These are phyloP conservation scores for Rhamnella rubrinervis DNA, from an alignment of 331 rosid species.

Conservation along the genomic window DNA sequence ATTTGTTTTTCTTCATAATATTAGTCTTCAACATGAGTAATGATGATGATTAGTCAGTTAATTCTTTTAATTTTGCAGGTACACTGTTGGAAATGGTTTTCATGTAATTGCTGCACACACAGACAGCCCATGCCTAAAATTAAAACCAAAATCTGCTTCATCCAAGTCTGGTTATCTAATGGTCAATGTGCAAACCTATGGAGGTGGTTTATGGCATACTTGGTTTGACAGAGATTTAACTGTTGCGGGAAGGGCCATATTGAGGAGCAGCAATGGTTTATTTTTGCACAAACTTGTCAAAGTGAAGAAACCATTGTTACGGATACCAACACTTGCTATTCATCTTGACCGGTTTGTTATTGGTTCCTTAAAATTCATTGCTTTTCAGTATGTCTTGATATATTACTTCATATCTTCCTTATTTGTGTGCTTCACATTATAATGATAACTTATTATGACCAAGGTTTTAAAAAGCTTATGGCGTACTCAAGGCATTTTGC, in stretches of 20 bases:
- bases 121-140: conserved; percentile 88
- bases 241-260: conserved; percentile 90
- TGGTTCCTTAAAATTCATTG: background rate
- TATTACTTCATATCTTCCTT: background rate
- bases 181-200: conserved; percentile 94
- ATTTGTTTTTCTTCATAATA: background rate
- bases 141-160: conserved; percentile 83
- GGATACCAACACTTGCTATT: conserved; percentile 94
- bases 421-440: background rate
- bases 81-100: conserved; percentile 68
- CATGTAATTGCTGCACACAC: conserved; percentile 96
- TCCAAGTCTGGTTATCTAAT: conserved; percentile 63
- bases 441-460: background rate
- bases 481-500: too few relatives aligned
- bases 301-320: conserved; percentile 75
- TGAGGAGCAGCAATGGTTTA: conserved; percentile 45
- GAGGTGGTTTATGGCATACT: conserved; percentile 90
- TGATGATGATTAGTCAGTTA: conserved; percentile 14
- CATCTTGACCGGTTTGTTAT: conserved; percentile 84
- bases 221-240: conserved; percentile 99
- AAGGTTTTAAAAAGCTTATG: too few relatives aligned
- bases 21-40: conserved; percentile 1
- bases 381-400: background rate
- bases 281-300: conserved; percentile 85
- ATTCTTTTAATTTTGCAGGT: conserved; percentile 51